phyloP scores from a whole-genome alignment of 192 early-diverging fungal genomes.

The Coemansia furcata region DNA sequence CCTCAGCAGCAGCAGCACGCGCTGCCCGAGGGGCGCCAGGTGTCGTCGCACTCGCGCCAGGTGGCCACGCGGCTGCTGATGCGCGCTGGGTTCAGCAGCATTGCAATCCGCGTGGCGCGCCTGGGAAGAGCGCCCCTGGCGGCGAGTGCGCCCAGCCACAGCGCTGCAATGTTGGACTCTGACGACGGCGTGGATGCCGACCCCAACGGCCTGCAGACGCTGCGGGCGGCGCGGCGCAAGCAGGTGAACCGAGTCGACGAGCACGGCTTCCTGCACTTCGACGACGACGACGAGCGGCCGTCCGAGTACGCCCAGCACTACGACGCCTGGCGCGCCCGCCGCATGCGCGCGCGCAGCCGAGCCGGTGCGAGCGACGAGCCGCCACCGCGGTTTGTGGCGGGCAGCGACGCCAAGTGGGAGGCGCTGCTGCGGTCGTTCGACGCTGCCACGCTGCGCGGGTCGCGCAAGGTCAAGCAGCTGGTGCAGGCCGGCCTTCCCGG shows the following conservation, averaged over 20 bases:
- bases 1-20: neutral
- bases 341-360: neutral
- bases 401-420: slow-evolving; percentile 35
- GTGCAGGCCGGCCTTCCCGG: slow-evolving; percentile 43
- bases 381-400: slow-evolving; percentile 5
- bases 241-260: slow-evolving; percentile 43
- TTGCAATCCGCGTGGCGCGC: slow-evolving; percentile 46
- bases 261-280: slow-evolving; percentile 48
- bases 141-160: neutral
- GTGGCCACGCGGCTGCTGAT: slow-evolving; percentile 48
- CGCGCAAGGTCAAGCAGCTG: slow-evolving; percentile 52
- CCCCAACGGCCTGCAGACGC: slow-evolving; percentile 37
- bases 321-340: slow-evolving; percentile 25
- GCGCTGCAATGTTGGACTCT: neutral
- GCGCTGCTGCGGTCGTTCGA: slow-evolving; percentile 41
- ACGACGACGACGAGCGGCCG: slow-evolving; percentile 18
- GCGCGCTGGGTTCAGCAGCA: slow-evolving; percentile 49
- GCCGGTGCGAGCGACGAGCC: neutral
- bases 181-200: slow-evolving; percentile 27
- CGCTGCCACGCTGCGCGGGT: slow-evolving; percentile 29
- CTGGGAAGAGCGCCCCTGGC: slow-evolving; percentile 3
- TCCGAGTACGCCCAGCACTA: slow-evolving; percentile 33
- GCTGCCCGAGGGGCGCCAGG: slow-evolving; percentile 11
- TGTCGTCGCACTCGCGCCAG: slow-evolving; percentile 32
- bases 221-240: slow-evolving; percentile 40